phyloP scores from a whole-genome alignment of 73 alveolate species.

The Tetrahymena thermophila region DNA sequence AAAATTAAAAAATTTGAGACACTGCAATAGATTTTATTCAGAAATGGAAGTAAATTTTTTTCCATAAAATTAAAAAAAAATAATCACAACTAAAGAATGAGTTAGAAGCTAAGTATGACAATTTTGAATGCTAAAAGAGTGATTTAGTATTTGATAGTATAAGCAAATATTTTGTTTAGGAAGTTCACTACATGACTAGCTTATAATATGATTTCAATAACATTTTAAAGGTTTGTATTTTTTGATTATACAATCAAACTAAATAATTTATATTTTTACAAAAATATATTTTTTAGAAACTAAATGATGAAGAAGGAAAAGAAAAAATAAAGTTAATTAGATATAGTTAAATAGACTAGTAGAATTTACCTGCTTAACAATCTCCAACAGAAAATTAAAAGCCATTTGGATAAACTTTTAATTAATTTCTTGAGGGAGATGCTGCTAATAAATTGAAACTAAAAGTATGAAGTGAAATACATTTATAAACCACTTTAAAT shows the following conservation, averaged over 20 bases:
- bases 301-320: background rate
- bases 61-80: background rate
- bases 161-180: background rate
- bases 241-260: background rate
- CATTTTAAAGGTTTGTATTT: background rate
- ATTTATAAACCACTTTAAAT: background rate
- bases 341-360: background rate
- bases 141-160: background rate
- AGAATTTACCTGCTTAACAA: background rate
- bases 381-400: background rate
- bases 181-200: background rate
- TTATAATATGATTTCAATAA: background rate
- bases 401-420: background rate
- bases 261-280: background rate
- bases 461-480: background rate
- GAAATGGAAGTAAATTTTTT: background rate
- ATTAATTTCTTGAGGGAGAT: background rate
- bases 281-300: background rate
- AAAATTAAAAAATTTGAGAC: background rate
- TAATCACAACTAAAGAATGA: background rate
- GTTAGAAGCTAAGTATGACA: background rate
- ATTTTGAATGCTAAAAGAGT: background rate
- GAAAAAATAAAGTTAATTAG: background rate
- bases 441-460: background rate
- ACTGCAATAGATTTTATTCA: background rate